Base-by-base conservation (phyloP, 208 protist species). In the Strigomonas culicis region DNA sequence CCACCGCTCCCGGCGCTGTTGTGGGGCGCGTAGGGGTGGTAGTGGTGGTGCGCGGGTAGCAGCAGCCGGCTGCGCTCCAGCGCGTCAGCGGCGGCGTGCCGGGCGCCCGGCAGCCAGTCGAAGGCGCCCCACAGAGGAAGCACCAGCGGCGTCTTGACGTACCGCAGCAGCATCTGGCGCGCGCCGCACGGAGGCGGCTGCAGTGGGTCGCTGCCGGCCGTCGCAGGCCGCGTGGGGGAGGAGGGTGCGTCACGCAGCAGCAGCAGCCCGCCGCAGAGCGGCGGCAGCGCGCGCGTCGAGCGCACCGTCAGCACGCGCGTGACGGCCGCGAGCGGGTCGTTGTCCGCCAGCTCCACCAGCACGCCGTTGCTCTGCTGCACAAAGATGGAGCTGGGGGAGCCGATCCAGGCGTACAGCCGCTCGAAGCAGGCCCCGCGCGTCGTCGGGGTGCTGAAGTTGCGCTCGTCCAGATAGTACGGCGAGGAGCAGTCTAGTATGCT, bases 331-430 rank as follows among this genome's bases (percentile, higher is more conserved):
- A 75, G 41, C 13, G 70, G n/a, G 51, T 82, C 72, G 63, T 70
- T 74, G 34, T 66, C 70, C 7, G 65, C 66, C 68, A 78, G 65
- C 68, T 78, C 72, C 57, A 78, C 36, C 53, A 73, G 1, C 47
- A 63, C 56, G 3, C 76, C 53, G 28, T 78, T 62, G 57, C 72
- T 82, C 59, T 75, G 68, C 21, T 73, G 63, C 7, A 74, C 72
- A 17, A 82, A 67, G 34, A 82, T 4, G 19, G 51, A 69, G 47
- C 61, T 66, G 4, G 76, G 76, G 1, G 76, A 82, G 32, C 68
- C 72, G 13, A 78, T 59, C 72, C 76, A 82, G n/a, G 76, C 75
- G 64, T 69, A 73, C 27, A 67, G 68, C 10, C 72, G 67, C 11
- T 65, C n/a, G 32, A 72, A 82, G 10, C 32, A 28, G 36, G 77